phyloP scores from a whole-genome alignment of 768 basidiomycete species.

The Austroboletus festivus region DNA sequence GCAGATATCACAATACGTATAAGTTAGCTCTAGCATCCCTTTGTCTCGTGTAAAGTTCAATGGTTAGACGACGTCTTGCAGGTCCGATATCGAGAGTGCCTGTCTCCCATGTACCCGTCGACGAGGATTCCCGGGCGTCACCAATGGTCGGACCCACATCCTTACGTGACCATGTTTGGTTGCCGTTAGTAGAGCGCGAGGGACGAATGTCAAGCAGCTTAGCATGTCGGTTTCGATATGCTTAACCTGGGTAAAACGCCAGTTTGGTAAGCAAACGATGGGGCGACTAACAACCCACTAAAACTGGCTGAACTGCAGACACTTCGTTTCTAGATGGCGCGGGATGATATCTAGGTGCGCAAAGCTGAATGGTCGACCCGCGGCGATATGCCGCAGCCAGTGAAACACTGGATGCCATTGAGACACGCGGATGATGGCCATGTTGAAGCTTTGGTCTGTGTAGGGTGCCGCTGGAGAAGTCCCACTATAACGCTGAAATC shows the following conservation, averaged over 20 bases:
- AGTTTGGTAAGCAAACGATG: not conserved
- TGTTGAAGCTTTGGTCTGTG: slow-evolving; percentile 81
- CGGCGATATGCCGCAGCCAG: slow-evolving; percentile 63
- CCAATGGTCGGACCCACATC: slow-evolving; percentile 80
- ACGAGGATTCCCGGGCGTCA: slow-evolving; percentile 28
- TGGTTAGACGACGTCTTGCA: slow-evolving; percentile 26
- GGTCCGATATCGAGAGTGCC: slow-evolving; percentile 29
- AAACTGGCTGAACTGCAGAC: slow-evolving; percentile 84
- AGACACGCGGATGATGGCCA: slow-evolving; percentile 69
- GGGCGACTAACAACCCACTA: slow-evolving; percentile 47
- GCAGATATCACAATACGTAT: slow-evolving; percentile 8
- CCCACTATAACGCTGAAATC: slow-evolving; percentile 61
- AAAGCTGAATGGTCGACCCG: slow-evolving; percentile 59
- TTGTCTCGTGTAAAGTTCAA: not conserved
- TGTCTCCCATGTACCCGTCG: slow-evolving; percentile 31
- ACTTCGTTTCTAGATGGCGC: slow-evolving; percentile 91
- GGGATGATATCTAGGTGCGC: slow-evolving; percentile 66
- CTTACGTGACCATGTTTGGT: slow-evolving; percentile 75
- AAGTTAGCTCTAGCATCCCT: slow-evolving; percentile 8
- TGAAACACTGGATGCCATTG: slow-evolving; percentile 77
- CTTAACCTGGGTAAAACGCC: slow-evolving; percentile 54
- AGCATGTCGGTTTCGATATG: slow-evolving; percentile 78
- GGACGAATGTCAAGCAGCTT: slow-evolving; percentile 71
- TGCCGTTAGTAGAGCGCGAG: slow-evolving; percentile 73
- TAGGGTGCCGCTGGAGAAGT: slow-evolving; percentile 87